Evolutionary conservation across 805 yeast genomes (phyloP).

Genomic region (Suhomyces xylopsoci): DNA sequence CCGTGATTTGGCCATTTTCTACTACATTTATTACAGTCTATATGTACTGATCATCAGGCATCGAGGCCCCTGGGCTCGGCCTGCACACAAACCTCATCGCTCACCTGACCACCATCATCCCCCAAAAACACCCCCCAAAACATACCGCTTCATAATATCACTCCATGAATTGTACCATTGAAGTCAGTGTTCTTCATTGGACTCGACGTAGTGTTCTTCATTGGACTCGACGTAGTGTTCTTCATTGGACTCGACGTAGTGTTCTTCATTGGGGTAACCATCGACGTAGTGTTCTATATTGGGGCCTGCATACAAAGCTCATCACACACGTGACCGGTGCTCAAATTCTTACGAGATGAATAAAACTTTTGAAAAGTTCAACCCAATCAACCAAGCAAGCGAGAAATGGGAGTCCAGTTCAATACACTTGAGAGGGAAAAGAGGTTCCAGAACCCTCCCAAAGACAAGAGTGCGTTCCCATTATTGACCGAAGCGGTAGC

Average conservation of each 20-base stretch:
- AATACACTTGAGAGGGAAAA: conserved; percentile 85
- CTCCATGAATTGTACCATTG: no score
- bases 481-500: conserved; percentile 82
- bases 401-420: conserved; percentile 52
- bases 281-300: no score
- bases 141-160: no score
- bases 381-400: background rate
- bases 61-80: background rate
- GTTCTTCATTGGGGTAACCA: no score
- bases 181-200: no score
- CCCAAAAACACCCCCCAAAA: no score
- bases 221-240: no score
- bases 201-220: no score
- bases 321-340: conserved; percentile 6
- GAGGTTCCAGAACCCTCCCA: conserved; percentile 85
- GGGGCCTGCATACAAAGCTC: background rate
- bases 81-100: background rate
- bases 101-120: no score
- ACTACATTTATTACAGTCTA: no score
- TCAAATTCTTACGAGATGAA: background rate
- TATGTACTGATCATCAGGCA: no score
- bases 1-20: conserved; percentile 73
- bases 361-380: background rate
- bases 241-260: no score
- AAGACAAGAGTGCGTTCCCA: conserved; percentile 79